Conservation (phyloP, 306 rosid genomes). For the apple (Malus domestica) region ASM211411v1 NC_041796.1:4468501-4469000, state of each 20-base stretch:
- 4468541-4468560: conserved; percentile 90
- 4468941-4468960: conserved; percentile 88
- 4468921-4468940: conserved; percentile 89
- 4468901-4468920: conserved; percentile 62
- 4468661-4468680: conserved; percentile 76
- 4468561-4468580: conserved; percentile 97
- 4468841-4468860: conserved; percentile 91
- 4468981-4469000: conserved; percentile 47
- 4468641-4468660: conserved; percentile 75
- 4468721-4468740: conserved; percentile 58
- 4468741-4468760: conserved; percentile 98
- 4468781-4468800: conserved; percentile 96
- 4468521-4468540: conserved; percentile 92
- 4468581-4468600: conserved; percentile 72
- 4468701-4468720: conserved; percentile 81
- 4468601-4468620: conserved; percentile 32
- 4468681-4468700: conserved; percentile 83
- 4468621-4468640: conserved; percentile 43
- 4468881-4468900: conserved; percentile 47
- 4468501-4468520: conserved; percentile 93
- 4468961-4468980: conserved; percentile 67
- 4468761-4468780: conserved; percentile 84
- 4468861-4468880: conserved; percentile 52
- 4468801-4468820: conserved; percentile 83
- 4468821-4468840: conserved; percentile 75